Conservation (phyloP, 2,329 filamentous ascomycete genomes). For the Monosporascus sp. region DNA sequence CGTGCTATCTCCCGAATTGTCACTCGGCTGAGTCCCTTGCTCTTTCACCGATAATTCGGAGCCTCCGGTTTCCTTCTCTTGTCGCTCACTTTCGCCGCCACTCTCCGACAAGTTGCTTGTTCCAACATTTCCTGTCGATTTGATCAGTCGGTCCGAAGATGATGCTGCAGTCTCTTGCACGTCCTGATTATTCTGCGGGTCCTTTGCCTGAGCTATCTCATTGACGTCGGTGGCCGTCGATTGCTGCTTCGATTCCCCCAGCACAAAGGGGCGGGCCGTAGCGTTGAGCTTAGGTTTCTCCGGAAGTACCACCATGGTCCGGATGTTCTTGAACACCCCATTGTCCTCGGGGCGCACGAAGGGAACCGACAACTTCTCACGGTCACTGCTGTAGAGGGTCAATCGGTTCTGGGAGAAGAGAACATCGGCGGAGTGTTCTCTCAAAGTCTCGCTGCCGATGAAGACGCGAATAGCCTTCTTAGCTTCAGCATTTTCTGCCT, state of each 20-base stretch:
- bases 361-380: constrained; percentile 82
- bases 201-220: constrained; percentile 19
- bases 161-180: constrained; percentile 32
- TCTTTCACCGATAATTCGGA: constrained; percentile 25
- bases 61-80: constrained; percentile 17
- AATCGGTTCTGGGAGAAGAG: constrained; percentile 89
- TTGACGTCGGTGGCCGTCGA: constrained; percentile 7
- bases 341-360: constrained; percentile 91
- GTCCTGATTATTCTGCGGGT: constrained; percentile 21
- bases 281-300: constrained; percentile 55
- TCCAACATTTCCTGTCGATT: constrained; percentile 21
- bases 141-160: constrained; percentile 28
- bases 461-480: constrained; percentile 75
- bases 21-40: constrained; percentile 14
- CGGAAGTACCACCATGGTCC: constrained; percentile 51
- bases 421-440: constrained; percentile 82
- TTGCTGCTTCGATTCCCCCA: constrained; percentile 28
- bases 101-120: constrained; percentile 37
- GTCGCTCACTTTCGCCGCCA: constrained; percentile 38
- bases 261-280: constrained; percentile 39
- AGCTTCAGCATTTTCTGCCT: constrained; percentile 40
- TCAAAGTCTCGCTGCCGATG: constrained; percentile 81
- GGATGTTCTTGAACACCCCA: constrained; percentile 69
- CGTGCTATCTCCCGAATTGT: constrained; percentile 17
- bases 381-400: constrained; percentile 79